Evolutionary conservation across 73 alveolate species (phyloP).

Genomic region (Paramecium biaurelia): DNA sequence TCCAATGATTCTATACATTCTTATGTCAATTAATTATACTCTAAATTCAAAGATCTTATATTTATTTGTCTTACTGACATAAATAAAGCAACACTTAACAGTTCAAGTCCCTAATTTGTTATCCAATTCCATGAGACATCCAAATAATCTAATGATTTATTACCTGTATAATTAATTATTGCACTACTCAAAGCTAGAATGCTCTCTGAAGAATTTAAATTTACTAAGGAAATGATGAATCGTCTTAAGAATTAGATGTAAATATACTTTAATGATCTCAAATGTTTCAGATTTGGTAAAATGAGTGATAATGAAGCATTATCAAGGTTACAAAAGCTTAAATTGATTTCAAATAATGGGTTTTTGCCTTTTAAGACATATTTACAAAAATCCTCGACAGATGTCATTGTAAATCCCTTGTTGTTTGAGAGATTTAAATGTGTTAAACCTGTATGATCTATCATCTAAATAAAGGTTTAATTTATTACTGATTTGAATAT

Average conservation of each 20-base stretch:
- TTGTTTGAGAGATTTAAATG: not conserved
- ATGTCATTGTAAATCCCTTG: not conserved
- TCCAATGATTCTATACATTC: not conserved
- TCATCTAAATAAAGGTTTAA: not conserved
- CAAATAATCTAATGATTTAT: not conserved
- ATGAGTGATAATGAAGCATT: not conserved
- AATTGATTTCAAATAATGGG: not conserved
- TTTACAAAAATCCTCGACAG: not conserved
- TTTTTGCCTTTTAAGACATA: constrained; percentile 41
- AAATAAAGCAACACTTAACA: not conserved
- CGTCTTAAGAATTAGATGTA: not conserved
- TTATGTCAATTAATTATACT: not conserved
- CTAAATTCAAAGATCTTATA: not conserved
- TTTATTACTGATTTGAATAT: constrained; percentile 1
- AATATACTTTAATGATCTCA: not conserved
- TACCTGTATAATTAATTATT: constrained; percentile 14
- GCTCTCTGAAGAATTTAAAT: not conserved
- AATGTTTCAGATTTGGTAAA: not conserved
- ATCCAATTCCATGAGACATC: not conserved
- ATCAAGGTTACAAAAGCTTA: not conserved
- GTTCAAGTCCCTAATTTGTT: not conserved
- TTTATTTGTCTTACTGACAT: constrained; percentile 28
- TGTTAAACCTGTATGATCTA: constrained; percentile 25
- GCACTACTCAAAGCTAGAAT: constrained; percentile 6
- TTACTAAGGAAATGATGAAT: not conserved